A percentile compares a stretch with the other conserved stretches of the same genome.
These are phyloP conservation scores for Geotrichum siamense DNA, from an alignment of 1,139 yeast species.

Conservation along the genomic window DNA sequence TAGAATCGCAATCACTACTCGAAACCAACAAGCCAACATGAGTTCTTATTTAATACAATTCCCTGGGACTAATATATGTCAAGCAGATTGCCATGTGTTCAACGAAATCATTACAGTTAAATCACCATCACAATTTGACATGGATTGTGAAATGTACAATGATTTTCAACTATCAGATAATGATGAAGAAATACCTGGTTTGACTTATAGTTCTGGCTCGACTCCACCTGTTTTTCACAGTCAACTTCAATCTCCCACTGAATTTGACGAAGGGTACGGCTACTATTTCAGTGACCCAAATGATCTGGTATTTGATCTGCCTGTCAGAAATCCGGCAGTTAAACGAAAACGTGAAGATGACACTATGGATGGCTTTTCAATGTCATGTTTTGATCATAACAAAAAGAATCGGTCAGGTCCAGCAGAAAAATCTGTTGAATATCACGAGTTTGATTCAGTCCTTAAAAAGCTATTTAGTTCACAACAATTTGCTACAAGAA, in stretches of 20 bases:
- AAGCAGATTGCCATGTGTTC: too few species aligned
- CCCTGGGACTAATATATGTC: too few species aligned
- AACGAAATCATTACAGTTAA: too few species aligned
- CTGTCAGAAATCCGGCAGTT: not conserved
- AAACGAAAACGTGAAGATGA: not conserved
- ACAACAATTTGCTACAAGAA: not conserved
- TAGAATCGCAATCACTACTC: too few species aligned
- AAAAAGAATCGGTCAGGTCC: not conserved
- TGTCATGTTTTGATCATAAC: not conserved
- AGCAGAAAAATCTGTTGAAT: not conserved
- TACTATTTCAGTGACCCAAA: not conserved
- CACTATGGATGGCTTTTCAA: not conserved
- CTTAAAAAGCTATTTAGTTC: conserved; percentile 1
- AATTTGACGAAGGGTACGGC: conserved; percentile 2
- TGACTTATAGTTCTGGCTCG: not conserved
- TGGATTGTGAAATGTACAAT: too few species aligned
- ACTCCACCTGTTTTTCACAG: not conserved
- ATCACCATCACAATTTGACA: too few species aligned
- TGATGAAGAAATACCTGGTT: not conserved
- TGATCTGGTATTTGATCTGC: conserved; percentile 1
- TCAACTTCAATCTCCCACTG: not conserved
- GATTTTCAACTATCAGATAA: too few species aligned
- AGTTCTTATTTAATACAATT: too few species aligned
- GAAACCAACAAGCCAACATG: too few species aligned
- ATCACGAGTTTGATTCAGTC: not conserved